These are phyloP conservation scores for Ascochyta rabiei DNA, from an alignment of 2,329 filamentous ascomycete species.

Conservation along the genomic window DNA sequence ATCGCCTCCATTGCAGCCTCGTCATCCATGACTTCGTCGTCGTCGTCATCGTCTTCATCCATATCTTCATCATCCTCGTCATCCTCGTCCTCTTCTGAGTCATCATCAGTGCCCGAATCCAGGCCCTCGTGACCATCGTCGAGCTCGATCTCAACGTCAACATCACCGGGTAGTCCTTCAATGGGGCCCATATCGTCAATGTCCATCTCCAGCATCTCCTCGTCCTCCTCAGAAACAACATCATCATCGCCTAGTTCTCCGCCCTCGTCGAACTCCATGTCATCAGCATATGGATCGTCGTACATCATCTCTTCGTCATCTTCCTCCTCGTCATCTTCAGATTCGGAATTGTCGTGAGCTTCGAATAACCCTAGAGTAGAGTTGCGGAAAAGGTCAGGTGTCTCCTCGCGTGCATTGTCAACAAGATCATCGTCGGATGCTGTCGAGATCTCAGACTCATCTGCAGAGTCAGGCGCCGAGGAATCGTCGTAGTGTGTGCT, in stretches of 20 bases:
- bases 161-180: conserved; percentile 67
- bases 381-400: conserved; percentile 94
- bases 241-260: conserved; percentile 68
- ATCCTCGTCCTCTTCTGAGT: conserved; percentile 62
- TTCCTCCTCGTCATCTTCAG: conserved; percentile 64
- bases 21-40: conserved; percentile 45
- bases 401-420: conserved; percentile 77
- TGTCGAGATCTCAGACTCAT: conserved; percentile 90
- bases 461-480: conserved; percentile 65
- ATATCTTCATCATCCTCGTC: conserved; percentile 61
- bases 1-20: conserved; percentile 31
- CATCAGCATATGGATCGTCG: conserved; percentile 84
- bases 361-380: conserved; percentile 96
- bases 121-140: conserved; percentile 67
- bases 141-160: conserved; percentile 87
- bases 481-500: conserved; percentile 82
- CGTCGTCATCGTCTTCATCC: conserved; percentile 50
- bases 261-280: conserved; percentile 86
- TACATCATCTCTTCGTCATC: conserved; percentile 79
- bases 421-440: conserved; percentile 86
- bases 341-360: conserved; percentile 79
- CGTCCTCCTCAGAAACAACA: conserved; percentile 87
- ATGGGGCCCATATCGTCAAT: conserved; percentile 78
- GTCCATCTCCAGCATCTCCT: conserved; percentile 80
- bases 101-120: conserved; percentile 60